Conservation (phyloP, 73 alveolate genomes). For the Effrenium voratum region DNA sequence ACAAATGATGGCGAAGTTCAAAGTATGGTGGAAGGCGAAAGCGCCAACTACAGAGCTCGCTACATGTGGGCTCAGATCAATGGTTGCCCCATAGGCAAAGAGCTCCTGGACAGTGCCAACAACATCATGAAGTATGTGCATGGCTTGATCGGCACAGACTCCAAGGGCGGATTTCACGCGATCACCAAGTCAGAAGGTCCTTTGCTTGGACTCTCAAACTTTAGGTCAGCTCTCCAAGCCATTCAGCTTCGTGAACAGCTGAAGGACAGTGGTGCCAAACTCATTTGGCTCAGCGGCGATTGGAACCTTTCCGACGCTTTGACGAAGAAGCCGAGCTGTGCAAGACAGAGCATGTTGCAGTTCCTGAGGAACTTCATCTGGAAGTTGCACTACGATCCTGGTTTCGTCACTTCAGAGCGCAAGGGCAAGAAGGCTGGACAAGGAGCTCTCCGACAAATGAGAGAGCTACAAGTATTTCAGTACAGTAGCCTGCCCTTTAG, state of each 20-base stretch:
- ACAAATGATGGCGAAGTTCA: conserved; percentile 1
- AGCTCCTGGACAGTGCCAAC: neutral
- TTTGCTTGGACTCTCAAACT: neutral
- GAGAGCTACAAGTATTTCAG: neutral
- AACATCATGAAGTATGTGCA: neutral
- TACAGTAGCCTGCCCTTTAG: neutral
- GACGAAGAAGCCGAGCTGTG: neutral
- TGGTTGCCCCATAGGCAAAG: neutral
- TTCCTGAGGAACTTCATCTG: neutral
- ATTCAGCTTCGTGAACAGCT: neutral
- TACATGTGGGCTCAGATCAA: neutral
- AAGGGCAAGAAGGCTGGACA: neutral
- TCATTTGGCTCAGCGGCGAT: conserved; percentile 10
- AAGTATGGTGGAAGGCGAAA: neutral
- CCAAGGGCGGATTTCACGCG: conserved; percentile 1
- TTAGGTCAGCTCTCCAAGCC: neutral
- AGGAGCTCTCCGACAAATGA: neutral
- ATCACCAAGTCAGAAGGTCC: neutral
- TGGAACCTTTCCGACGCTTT: neutral
- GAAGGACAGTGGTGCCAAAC: neutral
- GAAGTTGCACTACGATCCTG: neutral
- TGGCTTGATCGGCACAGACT: conserved; percentile 10
- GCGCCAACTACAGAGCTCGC: neutral
- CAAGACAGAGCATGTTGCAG: neutral
- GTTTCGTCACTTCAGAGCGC: neutral